Percentiles rank a stretch among this genome's conserved stretches.
Conservation (phyloP, 2,329 filamentous ascomycete species). For the Calonectria hawksworthii region DNA sequence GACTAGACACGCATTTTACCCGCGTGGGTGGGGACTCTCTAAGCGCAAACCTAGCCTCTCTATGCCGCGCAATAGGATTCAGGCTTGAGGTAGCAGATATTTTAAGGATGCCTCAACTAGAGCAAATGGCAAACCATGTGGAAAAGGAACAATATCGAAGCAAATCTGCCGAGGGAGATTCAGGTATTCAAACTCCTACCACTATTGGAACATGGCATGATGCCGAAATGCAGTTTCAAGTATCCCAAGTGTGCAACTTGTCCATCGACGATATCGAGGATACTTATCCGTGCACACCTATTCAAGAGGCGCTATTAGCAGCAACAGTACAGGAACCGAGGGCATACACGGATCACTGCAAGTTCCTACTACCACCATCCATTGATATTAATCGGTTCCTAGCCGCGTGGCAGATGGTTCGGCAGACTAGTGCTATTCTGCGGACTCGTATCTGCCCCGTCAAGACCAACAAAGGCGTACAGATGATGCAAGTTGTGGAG, state of each 20-base stretch:
- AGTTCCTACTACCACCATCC: background rate
- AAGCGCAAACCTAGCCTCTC: background rate
- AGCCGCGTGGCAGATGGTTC: background rate
- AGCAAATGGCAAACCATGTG: background rate
- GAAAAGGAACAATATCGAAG: no score
- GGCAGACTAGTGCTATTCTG: background rate
- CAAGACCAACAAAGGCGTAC: background rate
- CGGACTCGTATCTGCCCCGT: background rate
- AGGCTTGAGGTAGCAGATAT: background rate
- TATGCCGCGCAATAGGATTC: background rate
- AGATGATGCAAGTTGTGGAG: background rate
- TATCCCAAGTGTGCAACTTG: background rate
- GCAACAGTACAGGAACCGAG: background rate
- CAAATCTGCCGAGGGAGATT: no score
- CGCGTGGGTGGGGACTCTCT: background rate
- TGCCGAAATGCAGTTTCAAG: no score
- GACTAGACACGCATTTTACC: background rate
- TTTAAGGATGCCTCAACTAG: background rate
- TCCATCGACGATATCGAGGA: background rate
- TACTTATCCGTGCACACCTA: background rate
- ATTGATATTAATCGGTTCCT: background rate
- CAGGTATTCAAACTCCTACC: background rate
- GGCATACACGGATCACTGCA: background rate
- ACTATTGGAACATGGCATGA: no score
- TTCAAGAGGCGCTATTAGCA: background rate